phyloP scores from a whole-genome alignment of 805 yeast species.

The Ogataea methylovora region DNA sequence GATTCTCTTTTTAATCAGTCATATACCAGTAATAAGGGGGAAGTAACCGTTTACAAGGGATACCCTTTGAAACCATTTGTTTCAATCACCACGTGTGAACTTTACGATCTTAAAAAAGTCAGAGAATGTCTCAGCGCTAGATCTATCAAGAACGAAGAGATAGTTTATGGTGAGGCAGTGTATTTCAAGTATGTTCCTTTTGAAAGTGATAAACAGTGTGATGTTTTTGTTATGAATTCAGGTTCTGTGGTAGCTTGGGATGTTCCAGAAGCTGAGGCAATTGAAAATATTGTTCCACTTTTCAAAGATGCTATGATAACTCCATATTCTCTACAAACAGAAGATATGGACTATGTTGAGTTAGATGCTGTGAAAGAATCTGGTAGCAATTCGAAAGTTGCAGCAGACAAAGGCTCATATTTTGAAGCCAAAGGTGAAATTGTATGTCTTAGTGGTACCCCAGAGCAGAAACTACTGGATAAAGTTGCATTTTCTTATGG shows the following conservation, averaged over 20 bases:
- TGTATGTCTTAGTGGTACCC: conserved; percentile 51
- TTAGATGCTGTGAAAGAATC: conserved; percentile 25
- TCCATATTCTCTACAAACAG: conserved; percentile 56
- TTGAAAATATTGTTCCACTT: conserved; percentile 42
- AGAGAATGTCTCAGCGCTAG: conserved; percentile 27
- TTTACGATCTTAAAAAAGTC: conserved; percentile 49
- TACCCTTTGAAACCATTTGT: conserved; percentile 39
- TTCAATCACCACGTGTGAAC: conserved; percentile 66
- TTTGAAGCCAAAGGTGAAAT: conserved; percentile 58
- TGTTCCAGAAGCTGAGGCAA: conserved; percentile 45
- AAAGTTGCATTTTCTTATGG: conserved; percentile 89
- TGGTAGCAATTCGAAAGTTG: conserved; percentile 1
- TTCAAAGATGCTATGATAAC: conserved; percentile 41
- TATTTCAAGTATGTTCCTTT: conserved; percentile 36
- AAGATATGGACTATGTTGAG: conserved; percentile 73
- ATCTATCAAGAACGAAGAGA: conserved; percentile 27
- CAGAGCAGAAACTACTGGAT: conserved; percentile 48
- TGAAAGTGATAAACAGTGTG: conserved; percentile 26
- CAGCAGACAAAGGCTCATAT: conserved; percentile 22
- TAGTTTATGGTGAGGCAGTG: conserved; percentile 50
- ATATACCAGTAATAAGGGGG: conserved; percentile 4
- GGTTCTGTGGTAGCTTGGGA: conserved; percentile 89
- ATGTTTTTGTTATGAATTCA: conserved; percentile 61
- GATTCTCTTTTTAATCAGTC: conserved; percentile 13
- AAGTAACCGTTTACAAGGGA: conserved; percentile 5